These are phyloP conservation scores for Clonostachys solani DNA, from an alignment of 2,329 filamentous ascomycete genomes.

Conservation along the genomic window DNA sequence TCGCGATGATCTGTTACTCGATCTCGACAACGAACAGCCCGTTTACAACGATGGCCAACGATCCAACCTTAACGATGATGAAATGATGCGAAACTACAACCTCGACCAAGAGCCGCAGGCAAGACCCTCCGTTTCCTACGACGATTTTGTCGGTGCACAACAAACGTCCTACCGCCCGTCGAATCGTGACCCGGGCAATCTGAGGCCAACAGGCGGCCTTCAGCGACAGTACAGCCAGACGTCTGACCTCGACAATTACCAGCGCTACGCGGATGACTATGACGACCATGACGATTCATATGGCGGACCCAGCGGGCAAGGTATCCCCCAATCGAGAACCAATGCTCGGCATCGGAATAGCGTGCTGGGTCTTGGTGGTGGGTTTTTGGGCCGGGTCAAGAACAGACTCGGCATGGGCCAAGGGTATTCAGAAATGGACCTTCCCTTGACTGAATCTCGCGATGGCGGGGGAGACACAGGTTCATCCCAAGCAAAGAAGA, in stretches of 20 bases:
- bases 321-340: constrained; percentile 29
- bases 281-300: constrained; percentile 77
- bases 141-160: constrained; percentile 79
- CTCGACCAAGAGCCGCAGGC: constrained; percentile 60
- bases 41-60: constrained; percentile 72
- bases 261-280: constrained; percentile 82
- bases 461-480: constrained; percentile 15
- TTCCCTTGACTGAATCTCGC: constrained; percentile 78
- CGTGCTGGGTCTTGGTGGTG: constrained; percentile 80
- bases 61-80: constrained; percentile 76
- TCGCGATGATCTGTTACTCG: constrained; percentile 63
- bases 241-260: constrained; percentile 81
- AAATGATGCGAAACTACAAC: constrained; percentile 71
- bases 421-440: constrained; percentile 95
- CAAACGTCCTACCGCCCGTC: constrained; percentile 3
- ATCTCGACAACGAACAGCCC: constrained; percentile 68
- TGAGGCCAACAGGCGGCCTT: constrained; percentile 35
- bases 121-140: constrained; percentile 87
- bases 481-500: constrained; percentile 33
- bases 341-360: constrained; percentile 79
- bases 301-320: constrained; percentile 54
- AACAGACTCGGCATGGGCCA: constrained; percentile 85
- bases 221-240: constrained; percentile 64
- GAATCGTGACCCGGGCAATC: background rate
- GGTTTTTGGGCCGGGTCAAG: constrained; percentile 82